Percentiles rank a stretch among this genome's conserved stretches.
Conservation (phyloP, 2,329 filamentous ascomycete genomes). For the Rhynchosporium secalis region DNA sequence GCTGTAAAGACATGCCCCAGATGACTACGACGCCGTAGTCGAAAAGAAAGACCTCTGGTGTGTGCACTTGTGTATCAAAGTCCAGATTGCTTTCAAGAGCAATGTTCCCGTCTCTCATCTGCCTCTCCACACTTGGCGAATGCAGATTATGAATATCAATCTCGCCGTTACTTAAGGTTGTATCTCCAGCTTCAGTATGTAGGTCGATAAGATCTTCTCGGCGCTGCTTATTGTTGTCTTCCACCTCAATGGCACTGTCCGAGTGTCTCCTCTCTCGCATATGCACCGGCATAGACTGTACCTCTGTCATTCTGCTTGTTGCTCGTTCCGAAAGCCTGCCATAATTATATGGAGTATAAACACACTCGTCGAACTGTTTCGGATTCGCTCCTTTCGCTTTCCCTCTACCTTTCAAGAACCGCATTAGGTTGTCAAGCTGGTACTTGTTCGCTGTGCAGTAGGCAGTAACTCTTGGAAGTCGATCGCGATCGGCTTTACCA, state of each 20-base stretch:
- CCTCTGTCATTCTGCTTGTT: conserved; percentile 31
- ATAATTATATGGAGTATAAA: conserved; percentile 93
- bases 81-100: conserved; percentile 53
- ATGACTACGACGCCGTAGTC: conserved; percentile 97
- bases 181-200: conserved; percentile 43
- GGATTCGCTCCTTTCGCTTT: conserved; percentile 78
- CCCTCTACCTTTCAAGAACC: conserved; percentile 82
- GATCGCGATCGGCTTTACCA: conserved; percentile 88
- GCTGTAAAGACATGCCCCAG: conserved; percentile 92
- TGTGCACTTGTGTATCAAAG: conserved; percentile 86
- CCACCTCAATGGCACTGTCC: conserved; percentile 70
- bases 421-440: conserved; percentile 84
- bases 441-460: conserved; percentile 96
- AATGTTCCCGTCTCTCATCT: conserved; percentile 44
- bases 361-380: conserved; percentile 95
- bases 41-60: conserved; percentile 92
- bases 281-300: conserved; percentile 41
- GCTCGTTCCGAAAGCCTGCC: conserved; percentile 46
- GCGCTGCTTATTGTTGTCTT: conserved; percentile 55
- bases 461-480: conserved; percentile 86
- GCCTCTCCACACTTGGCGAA: conserved; percentile 31
- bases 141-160: conserved; percentile 28
- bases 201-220: conserved; percentile 66
- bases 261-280: conserved; percentile 70
- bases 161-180: conserved; percentile 40